Evolutionary conservation across 129 eudicot species (phyloP).

Genomic region (carrot (Daucus carota)): DNA sequence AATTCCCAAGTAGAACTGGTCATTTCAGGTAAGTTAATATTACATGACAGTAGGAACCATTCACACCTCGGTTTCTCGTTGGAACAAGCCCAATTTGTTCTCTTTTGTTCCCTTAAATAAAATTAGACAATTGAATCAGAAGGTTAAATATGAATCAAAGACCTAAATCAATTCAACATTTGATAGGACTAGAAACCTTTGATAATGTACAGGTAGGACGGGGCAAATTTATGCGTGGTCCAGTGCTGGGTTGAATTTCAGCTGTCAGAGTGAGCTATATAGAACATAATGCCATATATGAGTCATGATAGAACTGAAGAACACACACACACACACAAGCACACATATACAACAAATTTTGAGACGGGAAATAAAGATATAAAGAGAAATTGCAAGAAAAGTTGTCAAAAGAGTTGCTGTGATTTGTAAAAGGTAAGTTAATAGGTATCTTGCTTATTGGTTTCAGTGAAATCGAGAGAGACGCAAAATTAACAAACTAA

Average conservation of each 20-base stretch:
- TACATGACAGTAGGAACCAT: not conserved
- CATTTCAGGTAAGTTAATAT: not conserved
- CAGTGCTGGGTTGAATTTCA: slow-evolving; percentile 36
- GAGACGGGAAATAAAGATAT: not conserved
- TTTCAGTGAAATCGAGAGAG: not conserved
- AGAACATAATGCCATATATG: not conserved
- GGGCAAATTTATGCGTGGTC: slow-evolving; percentile 31
- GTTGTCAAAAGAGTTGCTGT: not conserved
- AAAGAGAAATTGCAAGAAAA: not conserved
- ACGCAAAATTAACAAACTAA: not conserved
- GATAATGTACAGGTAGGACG: slow-evolving; percentile 24
- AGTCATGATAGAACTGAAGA: not conserved
- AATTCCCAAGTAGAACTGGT: not conserved
- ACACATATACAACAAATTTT: not conserved
- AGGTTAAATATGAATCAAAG: not conserved
- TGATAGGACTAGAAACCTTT: slow-evolving; percentile 44
- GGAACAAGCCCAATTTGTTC: slow-evolving; percentile 54
- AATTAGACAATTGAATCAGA: slow-evolving; percentile 18
- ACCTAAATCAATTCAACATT: not conserved
- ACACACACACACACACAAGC: not conserved
- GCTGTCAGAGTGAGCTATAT: slow-evolving; percentile 68
- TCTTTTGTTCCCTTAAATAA: slow-evolving; percentile 78
- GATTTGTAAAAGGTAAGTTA: not conserved
- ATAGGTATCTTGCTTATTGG: not conserved
- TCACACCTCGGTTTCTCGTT: slow-evolving; percentile 50